Evolutionary conservation across 2,329 filamentous ascomycete species (phyloP).

Genomic region (Grosmannia serpens): DNA sequence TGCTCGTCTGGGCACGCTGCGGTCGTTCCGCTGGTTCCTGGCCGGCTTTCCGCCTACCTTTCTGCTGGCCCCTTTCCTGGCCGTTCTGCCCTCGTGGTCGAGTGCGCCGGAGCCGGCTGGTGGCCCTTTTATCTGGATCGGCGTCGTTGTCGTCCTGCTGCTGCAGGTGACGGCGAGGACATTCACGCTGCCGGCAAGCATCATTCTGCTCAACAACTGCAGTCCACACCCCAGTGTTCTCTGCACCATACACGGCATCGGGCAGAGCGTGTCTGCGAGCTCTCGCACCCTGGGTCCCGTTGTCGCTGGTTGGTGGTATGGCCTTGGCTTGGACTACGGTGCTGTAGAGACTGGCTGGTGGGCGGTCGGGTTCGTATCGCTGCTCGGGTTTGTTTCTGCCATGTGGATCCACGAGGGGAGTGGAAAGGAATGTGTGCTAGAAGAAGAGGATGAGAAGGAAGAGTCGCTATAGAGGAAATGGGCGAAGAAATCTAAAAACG

Average conservation of each 20-base stretch:
- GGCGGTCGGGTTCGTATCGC: conserved; percentile 36
- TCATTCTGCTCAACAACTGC: conserved; percentile 48
- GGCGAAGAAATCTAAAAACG: background rate
- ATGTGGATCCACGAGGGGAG: conserved; percentile 53
- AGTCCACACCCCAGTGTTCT: conserved; percentile 45
- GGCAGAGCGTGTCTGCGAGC: conserved; percentile 37
- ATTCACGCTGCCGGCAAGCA: conserved; percentile 47
- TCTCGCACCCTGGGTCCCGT: conserved; percentile 39
- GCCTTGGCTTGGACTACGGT: conserved; percentile 31
- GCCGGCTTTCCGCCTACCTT: conserved; percentile 59
- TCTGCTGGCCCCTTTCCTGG: conserved; percentile 54
- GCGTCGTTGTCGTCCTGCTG: conserved; percentile 35
- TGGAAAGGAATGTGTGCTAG: conserved; percentile 47
- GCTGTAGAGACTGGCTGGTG: conserved; percentile 38
- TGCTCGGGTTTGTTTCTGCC: conserved; percentile 44
- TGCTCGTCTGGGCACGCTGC: conserved; percentile 51
- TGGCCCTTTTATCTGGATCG: conserved; percentile 44
- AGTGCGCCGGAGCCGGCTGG: conserved; percentile 30
- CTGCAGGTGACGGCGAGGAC: conserved; percentile 66
- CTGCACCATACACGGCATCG: conserved; percentile 33
- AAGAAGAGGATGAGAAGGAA: conserved; percentile 27
- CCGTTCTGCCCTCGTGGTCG: conserved; percentile 44
- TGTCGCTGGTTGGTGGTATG: conserved; percentile 37
- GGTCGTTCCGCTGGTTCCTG: conserved; percentile 54
- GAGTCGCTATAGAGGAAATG: background rate